Percentiles rank a stretch among this genome's conserved stretches.
Evolutionary conservation across 208 protist species (phyloP).

Genomic region (Naegleria gruberi): DNA sequence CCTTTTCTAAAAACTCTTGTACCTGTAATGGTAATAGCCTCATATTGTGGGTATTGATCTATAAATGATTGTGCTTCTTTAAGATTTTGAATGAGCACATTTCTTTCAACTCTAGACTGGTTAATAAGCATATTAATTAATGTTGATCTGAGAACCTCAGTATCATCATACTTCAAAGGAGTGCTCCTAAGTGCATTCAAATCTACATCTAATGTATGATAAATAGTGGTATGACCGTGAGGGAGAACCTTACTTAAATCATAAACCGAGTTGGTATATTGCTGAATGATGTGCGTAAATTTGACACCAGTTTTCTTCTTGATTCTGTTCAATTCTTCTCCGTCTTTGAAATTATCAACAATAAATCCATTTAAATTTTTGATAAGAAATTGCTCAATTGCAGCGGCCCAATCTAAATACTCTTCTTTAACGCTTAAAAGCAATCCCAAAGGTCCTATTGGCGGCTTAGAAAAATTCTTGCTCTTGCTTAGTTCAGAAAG

Average conservation of each 20-base stretch:
- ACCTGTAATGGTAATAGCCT: neutral
- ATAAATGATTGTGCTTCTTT: neutral
- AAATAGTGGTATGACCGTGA: neutral
- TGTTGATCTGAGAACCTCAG: neutral
- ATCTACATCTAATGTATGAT: neutral
- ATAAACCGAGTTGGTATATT: neutral
- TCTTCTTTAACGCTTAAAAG: neutral
- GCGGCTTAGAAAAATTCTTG: neutral
- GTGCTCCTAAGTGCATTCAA: neutral
- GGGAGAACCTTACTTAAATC: neutral
- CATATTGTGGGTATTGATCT: neutral
- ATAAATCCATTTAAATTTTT: neutral
- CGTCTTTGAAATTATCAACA: neutral
- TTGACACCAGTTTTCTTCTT: neutral
- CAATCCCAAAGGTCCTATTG: slow-evolving; percentile 1
- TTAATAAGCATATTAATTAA: neutral
- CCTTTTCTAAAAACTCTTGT: neutral
- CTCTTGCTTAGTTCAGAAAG: neutral
- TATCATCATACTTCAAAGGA: neutral
- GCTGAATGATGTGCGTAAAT: neutral
- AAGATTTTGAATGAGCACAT: neutral
- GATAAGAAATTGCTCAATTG: neutral
- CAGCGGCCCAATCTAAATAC: neutral
- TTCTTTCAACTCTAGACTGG: neutral
- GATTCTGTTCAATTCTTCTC: neutral